Evolutionary conservation across 805 yeast species (phyloP).

Genomic region (Clavispora carvajalis): DNA sequence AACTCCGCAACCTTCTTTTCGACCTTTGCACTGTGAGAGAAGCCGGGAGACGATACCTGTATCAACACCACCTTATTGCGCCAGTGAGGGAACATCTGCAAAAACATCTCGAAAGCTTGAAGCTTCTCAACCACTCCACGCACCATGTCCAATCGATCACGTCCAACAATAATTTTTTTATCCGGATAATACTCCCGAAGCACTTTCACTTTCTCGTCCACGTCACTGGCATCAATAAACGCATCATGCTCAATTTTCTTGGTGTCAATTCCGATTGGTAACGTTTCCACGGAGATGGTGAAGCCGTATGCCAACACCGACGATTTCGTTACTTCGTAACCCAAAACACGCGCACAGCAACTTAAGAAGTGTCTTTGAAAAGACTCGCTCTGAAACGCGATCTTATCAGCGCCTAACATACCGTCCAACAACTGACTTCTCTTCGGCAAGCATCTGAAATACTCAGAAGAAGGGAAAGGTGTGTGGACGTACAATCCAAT

Average conservation of each 20-base stretch:
- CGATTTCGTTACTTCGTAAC: constrained; percentile 62
- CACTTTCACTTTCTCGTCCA: constrained; percentile 60
- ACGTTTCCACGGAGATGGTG: constrained; percentile 63
- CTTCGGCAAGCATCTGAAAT: constrained; percentile 83
- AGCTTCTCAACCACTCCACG: constrained; percentile 92
- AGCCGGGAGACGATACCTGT: constrained; percentile 85
- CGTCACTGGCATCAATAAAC: constrained; percentile 30
- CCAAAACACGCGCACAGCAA: constrained; percentile 82
- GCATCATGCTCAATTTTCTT: constrained; percentile 61
- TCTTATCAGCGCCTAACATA: constrained; percentile 80
- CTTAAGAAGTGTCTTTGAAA: constrained; percentile 89
- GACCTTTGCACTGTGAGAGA: constrained; percentile 52
- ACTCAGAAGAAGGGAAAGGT: constrained; percentile 95
- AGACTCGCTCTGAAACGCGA: constrained; percentile 81
- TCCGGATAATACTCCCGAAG: constrained; percentile 58
- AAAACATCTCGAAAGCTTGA: constrained; percentile 82
- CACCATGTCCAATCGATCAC: constrained; percentile 88
- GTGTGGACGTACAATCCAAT: constrained; percentile 80
- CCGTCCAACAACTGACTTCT: constrained; percentile 83
- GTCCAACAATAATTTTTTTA: constrained; percentile 81
- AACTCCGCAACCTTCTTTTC: constrained; percentile 82
- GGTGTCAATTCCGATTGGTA: constrained; percentile 89
- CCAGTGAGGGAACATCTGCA: constrained; percentile 93
- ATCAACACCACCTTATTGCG: constrained; percentile 78
- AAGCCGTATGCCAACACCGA: constrained; percentile 71